phyloP scores from a whole-genome alignment of 106 monocot genomes.

The Amphibolis antarctica region DNA sequence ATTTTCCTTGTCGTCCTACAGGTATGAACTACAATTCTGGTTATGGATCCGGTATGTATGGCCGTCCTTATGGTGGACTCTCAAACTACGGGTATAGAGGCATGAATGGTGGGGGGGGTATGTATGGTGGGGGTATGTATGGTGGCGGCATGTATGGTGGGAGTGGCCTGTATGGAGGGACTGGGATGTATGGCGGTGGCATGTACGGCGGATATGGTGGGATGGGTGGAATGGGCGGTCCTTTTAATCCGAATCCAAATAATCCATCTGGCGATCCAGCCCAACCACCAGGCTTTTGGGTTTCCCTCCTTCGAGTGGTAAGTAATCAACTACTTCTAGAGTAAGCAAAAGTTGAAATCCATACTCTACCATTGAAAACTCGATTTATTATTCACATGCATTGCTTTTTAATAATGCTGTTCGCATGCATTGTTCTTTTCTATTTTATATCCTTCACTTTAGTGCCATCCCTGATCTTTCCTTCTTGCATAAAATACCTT shows the following conservation, averaged over 20 bases:
- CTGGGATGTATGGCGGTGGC: conserved; percentile 41
- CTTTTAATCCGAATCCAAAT: conserved; percentile 58
- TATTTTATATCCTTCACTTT: no score
- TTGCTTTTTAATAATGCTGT: no score
- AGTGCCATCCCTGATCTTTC: no score
- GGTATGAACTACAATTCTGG: conserved; percentile 20
- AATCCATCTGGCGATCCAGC: conserved; percentile 56
- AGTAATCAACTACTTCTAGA: conserved; percentile 16
- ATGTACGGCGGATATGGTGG: no score
- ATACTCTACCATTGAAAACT: no score
- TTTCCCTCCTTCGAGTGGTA: conserved; percentile 85
- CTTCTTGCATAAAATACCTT: not conserved
- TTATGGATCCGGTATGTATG: conserved; percentile 36
- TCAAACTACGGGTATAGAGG: conserved; percentile 1
- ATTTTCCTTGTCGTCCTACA: no score
- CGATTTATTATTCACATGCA: no score
- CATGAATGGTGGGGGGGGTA: conserved; percentile 43
- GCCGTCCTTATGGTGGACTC: not conserved
- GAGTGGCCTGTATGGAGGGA: conserved; percentile 31
- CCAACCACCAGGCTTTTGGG: conserved; percentile 82
- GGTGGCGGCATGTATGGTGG: conserved; percentile 41
- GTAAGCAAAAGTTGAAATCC: no score
- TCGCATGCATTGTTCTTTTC: no score
- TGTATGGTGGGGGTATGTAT: conserved; percentile 40
- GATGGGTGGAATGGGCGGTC: no score